A percentile compares a stretch with the other conserved stretches of the same genome.
Evolutionary conservation across 768 basidiomycete genomes (phyloP).

Genomic region (Lanmaoa pseudosensibilis): DNA sequence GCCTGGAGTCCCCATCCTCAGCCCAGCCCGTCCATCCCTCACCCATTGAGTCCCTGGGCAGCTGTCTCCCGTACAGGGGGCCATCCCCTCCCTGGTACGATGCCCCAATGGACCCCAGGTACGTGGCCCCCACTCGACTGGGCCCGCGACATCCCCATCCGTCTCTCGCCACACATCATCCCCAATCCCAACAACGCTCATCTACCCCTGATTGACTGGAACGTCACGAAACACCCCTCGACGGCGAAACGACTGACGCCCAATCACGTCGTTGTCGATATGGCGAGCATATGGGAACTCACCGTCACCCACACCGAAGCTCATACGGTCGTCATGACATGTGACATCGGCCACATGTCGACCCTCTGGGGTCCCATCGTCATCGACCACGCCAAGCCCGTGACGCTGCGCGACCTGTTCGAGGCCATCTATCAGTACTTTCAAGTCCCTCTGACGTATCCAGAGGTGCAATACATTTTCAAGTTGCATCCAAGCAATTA

Average conservation of each 20-base stretch:
- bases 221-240: constrained; percentile 35
- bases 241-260: constrained; percentile 33
- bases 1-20: constrained; percentile 30
- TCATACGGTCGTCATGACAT: constrained; percentile 24
- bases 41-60: constrained; percentile 16
- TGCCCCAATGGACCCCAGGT: constrained; percentile 28
- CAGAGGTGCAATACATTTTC: constrained; percentile 28
- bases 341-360: constrained; percentile 24
- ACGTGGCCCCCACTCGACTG: constrained; percentile 31
- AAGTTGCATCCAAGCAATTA: constrained; percentile 20
- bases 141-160: constrained; percentile 21
- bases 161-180: constrained; percentile 29
- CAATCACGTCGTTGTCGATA: constrained; percentile 24
- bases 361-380: constrained; percentile 51
- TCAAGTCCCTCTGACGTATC: constrained; percentile 40
- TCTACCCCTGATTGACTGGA: constrained; percentile 37
- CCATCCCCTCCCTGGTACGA: constrained; percentile 24
- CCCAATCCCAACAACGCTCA: constrained; percentile 33
- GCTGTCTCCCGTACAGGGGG: constrained; percentile 21
- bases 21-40: constrained; percentile 2
- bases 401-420: constrained; percentile 48
- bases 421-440: constrained; percentile 51
- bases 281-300: constrained; percentile 17
- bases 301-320: constrained; percentile 24
- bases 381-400: constrained; percentile 33